Base-by-base conservation (phyloP, 345 rosid genomes). In the Hirschfeldia incana region DNA sequence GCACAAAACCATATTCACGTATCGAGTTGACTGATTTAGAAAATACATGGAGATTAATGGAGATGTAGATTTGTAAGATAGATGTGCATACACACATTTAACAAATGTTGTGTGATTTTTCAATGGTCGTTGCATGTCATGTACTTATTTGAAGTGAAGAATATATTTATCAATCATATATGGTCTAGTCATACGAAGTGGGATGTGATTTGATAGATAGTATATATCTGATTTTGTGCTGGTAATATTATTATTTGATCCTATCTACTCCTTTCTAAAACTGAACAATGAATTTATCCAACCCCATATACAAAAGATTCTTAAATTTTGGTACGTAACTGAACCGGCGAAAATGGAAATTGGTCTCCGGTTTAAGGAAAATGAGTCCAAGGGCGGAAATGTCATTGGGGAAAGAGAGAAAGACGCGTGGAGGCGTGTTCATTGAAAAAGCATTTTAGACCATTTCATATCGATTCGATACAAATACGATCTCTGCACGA, bases 101-200 rank as follows among this genome's bases (percentile, higher is more conserved):
- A 49, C 55, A 49, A 49, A 16, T 53, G 59, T 29, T 57, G 28
- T 37, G 37, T 60, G 13, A 2, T 51, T 33, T 62, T 3, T 10
- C 57, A 28, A 64, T 68, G 37, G 11, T 27, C 32, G 21, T 26
- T 51, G 17, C 49, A 67, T 16, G 61, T 1, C 27, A 72, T 72
- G 67, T 53, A 17, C 3, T 65, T 57, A 39, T 5, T 17, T 29
- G 8, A 37, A 55, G 5, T 13, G 37, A 73, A 59, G 77, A 73
- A 78, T 73, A 73, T 78, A 72, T 67, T 49, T 64, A 73, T 67
- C 74, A 78, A 12, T 5, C 57, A 66, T 55, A 66, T 78, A 65
- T 44, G 81, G 55, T 66, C 61, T 36, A 64, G 27, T 55, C 71
- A 77, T 32, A 15, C 12, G 9, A 78, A 78, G 42, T 78, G 73